Percentiles rank a stretch among this genome's conserved stretches.
phyloP scores from a whole-genome alignment of 148 eudicot species.

The Vaccinium myrtillus region DNA sequence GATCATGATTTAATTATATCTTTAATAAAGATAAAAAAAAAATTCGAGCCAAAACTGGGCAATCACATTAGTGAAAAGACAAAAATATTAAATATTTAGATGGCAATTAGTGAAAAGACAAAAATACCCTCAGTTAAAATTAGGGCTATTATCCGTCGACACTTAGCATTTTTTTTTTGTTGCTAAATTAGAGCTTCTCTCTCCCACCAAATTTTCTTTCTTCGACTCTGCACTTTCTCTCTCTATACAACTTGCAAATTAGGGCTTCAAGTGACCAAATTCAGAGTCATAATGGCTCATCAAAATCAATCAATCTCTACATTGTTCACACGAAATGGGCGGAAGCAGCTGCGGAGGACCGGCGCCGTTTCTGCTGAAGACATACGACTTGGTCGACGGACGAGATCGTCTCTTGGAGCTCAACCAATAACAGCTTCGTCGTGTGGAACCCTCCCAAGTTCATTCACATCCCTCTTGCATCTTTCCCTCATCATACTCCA shows the following conservation, averaged over 20 bases:
- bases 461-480: slow-evolving; percentile 32
- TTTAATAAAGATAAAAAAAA: too few species aligned
- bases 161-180: too few species aligned
- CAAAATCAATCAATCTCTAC: not conserved
- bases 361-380: slow-evolving; percentile 80
- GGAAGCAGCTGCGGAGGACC: slow-evolving; percentile 61
- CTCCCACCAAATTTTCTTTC: too few species aligned
- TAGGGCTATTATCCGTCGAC: too few species aligned
- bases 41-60: too few species aligned
- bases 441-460: slow-evolving; percentile 91
- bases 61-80: too few species aligned
- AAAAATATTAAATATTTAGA: too few species aligned
- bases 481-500: too few species aligned
- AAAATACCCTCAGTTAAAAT: too few species aligned
- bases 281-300: not conserved
- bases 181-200: too few species aligned
- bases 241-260: not conserved
- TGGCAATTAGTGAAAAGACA: too few species aligned
- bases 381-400: slow-evolving; percentile 92
- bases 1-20: too few species aligned
- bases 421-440: slow-evolving; percentile 50
- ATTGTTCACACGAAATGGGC: slow-evolving; percentile 36
- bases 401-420: slow-evolving; percentile 78
- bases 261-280: not conserved
- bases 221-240: not conserved